Conservation (phyloP, 2,329 filamentous ascomycete species). For the Pseudogymnoascus sp. region DNA sequence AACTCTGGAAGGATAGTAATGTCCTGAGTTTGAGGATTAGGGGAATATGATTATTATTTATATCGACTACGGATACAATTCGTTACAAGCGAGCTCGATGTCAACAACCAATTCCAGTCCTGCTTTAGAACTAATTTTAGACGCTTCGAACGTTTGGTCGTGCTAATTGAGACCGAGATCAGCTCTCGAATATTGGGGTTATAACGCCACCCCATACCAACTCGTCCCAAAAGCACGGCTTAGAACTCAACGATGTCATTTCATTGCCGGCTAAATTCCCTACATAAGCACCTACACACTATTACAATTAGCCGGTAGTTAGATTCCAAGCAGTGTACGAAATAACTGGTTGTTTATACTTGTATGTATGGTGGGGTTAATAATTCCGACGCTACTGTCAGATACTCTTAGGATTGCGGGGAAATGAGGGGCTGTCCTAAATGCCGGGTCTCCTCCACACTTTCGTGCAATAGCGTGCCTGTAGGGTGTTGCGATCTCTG, state of each 20-base stretch:
- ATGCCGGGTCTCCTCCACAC: neutral
- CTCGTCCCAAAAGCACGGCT: neutral
- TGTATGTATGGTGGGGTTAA: neutral
- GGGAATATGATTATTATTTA: neutral
- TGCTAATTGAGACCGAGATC: neutral
- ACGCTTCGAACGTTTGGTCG: neutral
- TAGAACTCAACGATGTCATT: neutral
- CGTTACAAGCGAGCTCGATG: neutral
- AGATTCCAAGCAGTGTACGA: neutral
- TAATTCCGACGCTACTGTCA: neutral
- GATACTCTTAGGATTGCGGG: neutral
- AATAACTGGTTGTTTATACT: too few relatives aligned
- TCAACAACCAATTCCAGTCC: neutral
- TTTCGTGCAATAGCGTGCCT: neutral
- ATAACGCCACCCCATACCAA: neutral
- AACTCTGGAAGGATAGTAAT: neutral
- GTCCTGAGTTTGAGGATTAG: neutral
- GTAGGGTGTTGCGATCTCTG: neutral
- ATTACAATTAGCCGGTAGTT: neutral
- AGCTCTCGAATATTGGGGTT: neutral
- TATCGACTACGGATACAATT: neutral
- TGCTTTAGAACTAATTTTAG: neutral
- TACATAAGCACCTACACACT: neutral
- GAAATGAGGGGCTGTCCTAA: neutral
- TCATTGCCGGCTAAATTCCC: neutral